phyloP scores from a whole-genome alignment of 768 basidiomycete species.

The Russula olivacea region DNA sequence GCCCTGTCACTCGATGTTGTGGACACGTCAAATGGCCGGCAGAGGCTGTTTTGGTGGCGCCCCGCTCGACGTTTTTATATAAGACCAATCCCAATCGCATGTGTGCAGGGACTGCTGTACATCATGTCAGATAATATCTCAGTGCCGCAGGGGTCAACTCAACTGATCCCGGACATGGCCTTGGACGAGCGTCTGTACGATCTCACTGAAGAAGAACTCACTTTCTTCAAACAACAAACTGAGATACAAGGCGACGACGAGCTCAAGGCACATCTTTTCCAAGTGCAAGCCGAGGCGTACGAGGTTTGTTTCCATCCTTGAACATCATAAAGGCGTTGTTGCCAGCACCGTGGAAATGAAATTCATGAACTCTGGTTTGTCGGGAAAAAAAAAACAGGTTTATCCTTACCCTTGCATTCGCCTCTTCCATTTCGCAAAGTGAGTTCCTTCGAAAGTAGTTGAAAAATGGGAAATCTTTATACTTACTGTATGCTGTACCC shows the following conservation, averaged over 20 bases:
- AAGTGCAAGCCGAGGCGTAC: slow-evolving; percentile 31
- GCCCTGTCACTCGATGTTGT: not conserved
- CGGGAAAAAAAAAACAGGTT: not conserved
- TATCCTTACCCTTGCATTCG: slow-evolving; percentile 13
- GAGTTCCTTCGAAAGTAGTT: not conserved
- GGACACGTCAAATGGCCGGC: not conserved
- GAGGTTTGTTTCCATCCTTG: slow-evolving; percentile 20
- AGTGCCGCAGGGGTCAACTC: not conserved
- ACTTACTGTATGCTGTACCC: too few relatives aligned
- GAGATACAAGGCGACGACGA: slow-evolving; percentile 32
- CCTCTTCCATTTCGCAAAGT: not conserved
- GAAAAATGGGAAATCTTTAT: not conserved
- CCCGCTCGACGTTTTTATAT: not conserved
- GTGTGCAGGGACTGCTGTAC: not conserved
- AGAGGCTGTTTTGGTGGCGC: not conserved
- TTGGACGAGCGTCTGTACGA: slow-evolving; percentile 10
- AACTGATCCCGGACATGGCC: not conserved
- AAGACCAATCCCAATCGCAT: not conserved
- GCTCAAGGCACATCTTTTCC: slow-evolving; percentile 32
- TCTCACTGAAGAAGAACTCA: slow-evolving; percentile 18
- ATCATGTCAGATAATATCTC: not conserved
- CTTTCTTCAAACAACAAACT: slow-evolving; percentile 27
- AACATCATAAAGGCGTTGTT: not conserved
- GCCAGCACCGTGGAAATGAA: not conserved
- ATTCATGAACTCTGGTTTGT: not conserved